Base-by-base conservation (phyloP, 768 basidiomycete genomes). In the Suillus cothurnatus region DNA sequence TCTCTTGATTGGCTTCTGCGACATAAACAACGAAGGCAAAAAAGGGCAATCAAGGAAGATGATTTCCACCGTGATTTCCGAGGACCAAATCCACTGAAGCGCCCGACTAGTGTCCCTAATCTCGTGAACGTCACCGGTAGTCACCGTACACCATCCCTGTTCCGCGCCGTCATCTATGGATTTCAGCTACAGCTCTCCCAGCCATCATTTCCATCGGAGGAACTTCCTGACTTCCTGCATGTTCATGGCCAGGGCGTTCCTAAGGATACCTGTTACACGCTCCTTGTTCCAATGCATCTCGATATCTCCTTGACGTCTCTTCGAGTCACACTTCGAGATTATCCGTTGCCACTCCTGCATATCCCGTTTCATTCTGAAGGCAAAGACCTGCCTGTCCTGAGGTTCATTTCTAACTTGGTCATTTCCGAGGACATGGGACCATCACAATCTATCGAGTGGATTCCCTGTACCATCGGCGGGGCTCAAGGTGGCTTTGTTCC, bases 351-450 rank as follows among this genome's bases (percentile, higher is more conserved):
- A 1, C 74, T 98, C 61, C 77, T 95, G n/a, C 82, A 88, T 71
- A 84, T 97, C 52, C 90, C 91, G 39, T 72, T 84, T 19, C 78
- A 79, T 64, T 68, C 77, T 45, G 47, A 47, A 17, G 68, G 66
- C 2, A 77, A 81, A 32, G 77, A 70, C 6, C 70, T 76, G 23
- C 74, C 84, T 14, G 82, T 85, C 0, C 86, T 89, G 77, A 81
- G 84, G 28, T 90, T 93, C 72, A 86, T 89, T 66, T 86, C 89
- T 15, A 90, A 94, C 71, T 76, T 97, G 57, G 91, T 97, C 63
- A 82, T 97, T 55, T 94, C 88, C 0, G 95, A 98, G 77, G 94
- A 97, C 76, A 86, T 93, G 80, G 91, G 91, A 2, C 82, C 84
- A 9, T 80, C 83, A 1, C 72, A 81, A 39, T 91, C 92, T 0